These are phyloP conservation scores for Quercus parvula DNA, from an alignment of 306 rosid genomes.

Conservation along the genomic window DNA sequence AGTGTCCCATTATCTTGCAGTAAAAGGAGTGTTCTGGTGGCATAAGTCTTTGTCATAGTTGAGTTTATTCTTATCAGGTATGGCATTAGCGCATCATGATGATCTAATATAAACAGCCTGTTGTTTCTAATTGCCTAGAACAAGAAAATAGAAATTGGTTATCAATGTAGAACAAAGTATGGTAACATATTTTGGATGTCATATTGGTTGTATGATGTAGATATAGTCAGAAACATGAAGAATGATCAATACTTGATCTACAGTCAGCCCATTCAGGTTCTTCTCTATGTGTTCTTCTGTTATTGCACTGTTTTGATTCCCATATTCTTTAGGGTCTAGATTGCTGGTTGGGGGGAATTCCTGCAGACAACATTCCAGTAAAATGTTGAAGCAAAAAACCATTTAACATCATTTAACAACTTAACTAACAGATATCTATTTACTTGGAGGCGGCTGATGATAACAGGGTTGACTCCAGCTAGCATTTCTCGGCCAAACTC, in stretches of 20 bases:
- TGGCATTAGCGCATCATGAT: constrained; percentile 82
- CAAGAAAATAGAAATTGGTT: not conserved
- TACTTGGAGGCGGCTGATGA: constrained; percentile 70
- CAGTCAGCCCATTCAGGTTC: constrained; percentile 56
- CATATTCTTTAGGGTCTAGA: constrained; percentile 55
- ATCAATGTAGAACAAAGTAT: not conserved
- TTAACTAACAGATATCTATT: not conserved
- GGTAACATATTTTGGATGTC: not conserved
- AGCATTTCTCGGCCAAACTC: constrained; percentile 94
- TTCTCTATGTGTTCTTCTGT: constrained; percentile 48
- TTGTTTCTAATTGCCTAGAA: constrained; percentile 62
- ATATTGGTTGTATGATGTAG: not conserved
- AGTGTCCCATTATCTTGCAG: constrained; percentile 76
- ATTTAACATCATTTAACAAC: not conserved
- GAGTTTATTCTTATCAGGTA: constrained; percentile 76
- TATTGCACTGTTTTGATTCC: constrained; percentile 74
- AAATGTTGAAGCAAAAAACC: not conserved
- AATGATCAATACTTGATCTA: constrained; percentile 45
- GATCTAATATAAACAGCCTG: constrained; percentile 72
- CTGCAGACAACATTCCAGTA: constrained; percentile 32
- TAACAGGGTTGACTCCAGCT: constrained; percentile 94
- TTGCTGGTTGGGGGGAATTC: constrained; percentile 86
- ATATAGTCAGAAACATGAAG: not conserved
- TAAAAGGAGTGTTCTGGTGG: constrained; percentile 70
- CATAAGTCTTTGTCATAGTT: constrained; percentile 75